Conservation (phyloP, 2,329 filamentous ascomycete species). For the Beauveria rudraprayagi region DNA sequence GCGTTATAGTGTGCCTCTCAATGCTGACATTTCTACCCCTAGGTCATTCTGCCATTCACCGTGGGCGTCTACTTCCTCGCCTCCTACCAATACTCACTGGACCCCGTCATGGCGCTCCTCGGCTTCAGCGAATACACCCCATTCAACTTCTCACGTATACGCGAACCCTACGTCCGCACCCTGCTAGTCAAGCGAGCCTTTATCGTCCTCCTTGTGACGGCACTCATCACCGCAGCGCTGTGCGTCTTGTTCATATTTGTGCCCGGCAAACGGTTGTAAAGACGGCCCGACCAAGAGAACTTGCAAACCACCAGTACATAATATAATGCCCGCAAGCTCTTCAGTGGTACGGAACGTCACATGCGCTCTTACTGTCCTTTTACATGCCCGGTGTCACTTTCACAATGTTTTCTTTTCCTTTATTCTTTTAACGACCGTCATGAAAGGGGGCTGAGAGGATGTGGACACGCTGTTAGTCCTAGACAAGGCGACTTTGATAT, state of each 20-base stretch:
- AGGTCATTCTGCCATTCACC: conserved; percentile 79
- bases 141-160: conserved; percentile 79
- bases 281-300: neutral
- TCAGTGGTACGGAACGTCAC: neutral
- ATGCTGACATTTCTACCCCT: neutral
- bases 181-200: conserved; percentile 76
- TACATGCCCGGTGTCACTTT: neutral
- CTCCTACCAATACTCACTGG: conserved; percentile 92
- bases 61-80: conserved; percentile 81
- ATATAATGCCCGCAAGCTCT: neutral
- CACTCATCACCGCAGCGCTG: conserved; percentile 70
- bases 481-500: neutral
- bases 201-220: conserved; percentile 70
- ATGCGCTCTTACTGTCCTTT: neutral
- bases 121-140: conserved; percentile 95
- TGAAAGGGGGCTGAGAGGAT: neutral
- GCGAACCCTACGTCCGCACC: conserved; percentile 83
- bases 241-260: conserved; percentile 91
- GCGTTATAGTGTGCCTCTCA: neutral
- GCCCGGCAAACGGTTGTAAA: conserved; percentile 71
- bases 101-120: conserved; percentile 81
- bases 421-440: conserved; percentile 5
- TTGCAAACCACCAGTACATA: neutral
- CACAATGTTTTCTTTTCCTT: neutral
- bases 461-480: neutral